These are phyloP conservation scores for Maudiozyma pseudohumilis DNA, from an alignment of 805 yeast genomes.

Conservation along the genomic window DNA sequence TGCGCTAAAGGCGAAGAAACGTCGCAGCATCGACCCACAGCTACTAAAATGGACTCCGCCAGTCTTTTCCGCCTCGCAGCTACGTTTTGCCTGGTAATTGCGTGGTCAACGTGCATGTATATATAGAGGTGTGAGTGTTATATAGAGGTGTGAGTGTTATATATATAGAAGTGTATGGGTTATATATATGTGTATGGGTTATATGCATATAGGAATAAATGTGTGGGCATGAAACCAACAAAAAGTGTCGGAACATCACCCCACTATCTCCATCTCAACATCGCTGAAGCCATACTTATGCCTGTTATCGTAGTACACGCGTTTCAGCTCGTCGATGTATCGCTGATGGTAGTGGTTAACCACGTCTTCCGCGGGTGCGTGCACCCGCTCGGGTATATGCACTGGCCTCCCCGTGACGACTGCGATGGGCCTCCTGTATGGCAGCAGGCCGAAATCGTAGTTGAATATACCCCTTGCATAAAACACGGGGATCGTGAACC, in stretches of 20 bases:
- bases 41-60: slow-evolving; percentile 90
- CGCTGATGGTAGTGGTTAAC: slow-evolving; percentile 62
- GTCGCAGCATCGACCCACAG: slow-evolving; percentile 64
- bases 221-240: no score
- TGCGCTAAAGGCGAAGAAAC: slow-evolving; percentile 55
- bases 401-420: slow-evolving; percentile 68
- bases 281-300: slow-evolving; percentile 32
- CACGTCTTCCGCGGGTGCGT: slow-evolving; percentile 37
- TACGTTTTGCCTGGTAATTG: slow-evolving; percentile 83
- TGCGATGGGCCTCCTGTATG: slow-evolving; percentile 71
- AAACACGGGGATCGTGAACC: slow-evolving; percentile 85
- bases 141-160: background rate
- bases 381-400: slow-evolving; percentile 38
- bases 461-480: slow-evolving; percentile 89
- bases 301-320: slow-evolving; percentile 60
- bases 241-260: no score
- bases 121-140: background rate
- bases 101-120: background rate
- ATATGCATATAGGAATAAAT: no score
- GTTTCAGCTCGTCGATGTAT: slow-evolving; percentile 54
- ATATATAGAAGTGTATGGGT: background rate
- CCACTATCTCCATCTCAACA: slow-evolving; percentile 22
- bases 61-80: slow-evolving; percentile 83
- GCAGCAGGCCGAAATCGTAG: slow-evolving; percentile 84
- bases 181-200: no score